Evolutionary conservation across 805 yeast species (phyloP).

Genomic region (Metschnikowia kofuensis): DNA sequence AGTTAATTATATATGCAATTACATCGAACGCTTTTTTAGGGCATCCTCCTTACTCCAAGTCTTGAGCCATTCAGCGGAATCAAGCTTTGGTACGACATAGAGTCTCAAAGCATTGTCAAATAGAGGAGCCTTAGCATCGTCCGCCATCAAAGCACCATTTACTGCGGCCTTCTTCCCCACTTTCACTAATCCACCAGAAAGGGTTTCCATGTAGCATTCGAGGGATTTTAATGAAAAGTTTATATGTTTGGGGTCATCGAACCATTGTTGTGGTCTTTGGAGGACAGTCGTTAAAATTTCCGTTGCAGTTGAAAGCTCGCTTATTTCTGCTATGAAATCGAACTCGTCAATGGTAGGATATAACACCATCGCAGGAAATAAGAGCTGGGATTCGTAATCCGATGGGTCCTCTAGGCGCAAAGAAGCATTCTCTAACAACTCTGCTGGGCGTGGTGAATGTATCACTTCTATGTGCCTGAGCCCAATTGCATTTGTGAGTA

Average conservation of each 20-base stretch:
- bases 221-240: conserved; percentile 59
- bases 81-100: conserved; percentile 74
- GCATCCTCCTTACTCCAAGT: conserved; percentile 65
- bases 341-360: conserved; percentile 85
- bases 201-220: conserved; percentile 79
- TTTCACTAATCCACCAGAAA: conserved; percentile 78
- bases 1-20: not conserved
- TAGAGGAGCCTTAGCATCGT: conserved; percentile 65
- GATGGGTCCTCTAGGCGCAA: conserved; percentile 58
- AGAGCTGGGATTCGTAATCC: conserved; percentile 73
- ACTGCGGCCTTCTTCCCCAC: conserved; percentile 75
- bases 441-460: conserved; percentile 53
- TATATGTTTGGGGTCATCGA: conserved; percentile 56
- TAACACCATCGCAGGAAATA: conserved; percentile 76
- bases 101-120: conserved; percentile 71
- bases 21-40: conserved; percentile 37
- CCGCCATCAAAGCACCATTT: conserved; percentile 59
- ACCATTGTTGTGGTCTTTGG: conserved; percentile 69
- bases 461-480: conserved; percentile 55
- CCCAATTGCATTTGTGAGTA: conserved; percentile 57
- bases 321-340: conserved; percentile 72
- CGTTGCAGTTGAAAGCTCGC: conserved; percentile 66
- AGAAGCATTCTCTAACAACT: conserved; percentile 49
- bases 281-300: conserved; percentile 59
- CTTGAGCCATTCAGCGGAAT: conserved; percentile 61